Base-by-base conservation (phyloP, 2,329 filamentous ascomycete species). In the Sclerotinia sclerotiorum region DNA sequence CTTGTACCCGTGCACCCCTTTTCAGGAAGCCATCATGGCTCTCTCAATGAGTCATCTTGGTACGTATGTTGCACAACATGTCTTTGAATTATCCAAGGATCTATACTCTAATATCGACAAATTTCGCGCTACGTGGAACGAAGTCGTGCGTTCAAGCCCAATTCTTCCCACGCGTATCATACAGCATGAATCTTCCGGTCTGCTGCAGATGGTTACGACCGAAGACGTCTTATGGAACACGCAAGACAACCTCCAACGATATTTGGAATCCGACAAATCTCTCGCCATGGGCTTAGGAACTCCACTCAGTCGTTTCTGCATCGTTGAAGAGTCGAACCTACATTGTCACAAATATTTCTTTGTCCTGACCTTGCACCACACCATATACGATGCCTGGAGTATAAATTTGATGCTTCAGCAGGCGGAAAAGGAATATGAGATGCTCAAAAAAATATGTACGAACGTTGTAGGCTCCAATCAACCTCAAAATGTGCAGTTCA, bases 321-420 rank as follows among this genome's bases (percentile, higher is more conserved):
- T 69, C 13, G 8, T 67, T 10, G 5, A 58, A 49, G 39, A 64
- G 65, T n/a, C 77, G 46, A 24, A 8, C 13, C 17, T 54, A 44
- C 29, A 58, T 62, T 15, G 77, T 46, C 52, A 19, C 0, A 56
- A 42, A 8, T 42, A 35, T 24, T 77, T 79, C 71, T 85, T 86
- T 69, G 81, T 86, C n/a, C 75, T 84, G 69, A 83, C 82, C 1
- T 82, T 83, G 84, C 84, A 87, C 70, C 85, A 87, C 71, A 82
- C 82, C 5, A 74, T 86, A 0, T 87, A 87, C 69, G 84, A 87
- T 61, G 84, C 84, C 21, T 86, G 84, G 84, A 81, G 80, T 79
- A 84, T 63, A 78, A 80, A 27, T 68, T 70, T 1, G 76, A 78
- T 10, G 79, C 80, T 70, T 75, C 74, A 79, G 1, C 0, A 70